Conservation (phyloP, 257 asterid genomes). For the Solanum clarkiae region DNA sequence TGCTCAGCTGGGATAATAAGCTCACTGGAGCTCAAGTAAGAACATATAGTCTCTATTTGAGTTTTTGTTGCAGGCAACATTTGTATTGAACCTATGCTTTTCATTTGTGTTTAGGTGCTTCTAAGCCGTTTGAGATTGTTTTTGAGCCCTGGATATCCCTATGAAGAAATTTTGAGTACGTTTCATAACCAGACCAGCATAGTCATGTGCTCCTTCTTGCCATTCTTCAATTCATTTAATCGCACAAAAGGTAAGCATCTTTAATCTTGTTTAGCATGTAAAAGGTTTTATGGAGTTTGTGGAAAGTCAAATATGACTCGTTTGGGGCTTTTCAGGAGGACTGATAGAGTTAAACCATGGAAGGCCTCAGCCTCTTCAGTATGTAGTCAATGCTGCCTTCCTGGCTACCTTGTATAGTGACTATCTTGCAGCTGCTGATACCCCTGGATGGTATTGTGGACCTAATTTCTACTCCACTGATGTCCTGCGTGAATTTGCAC, state of each 20-base stretch:
- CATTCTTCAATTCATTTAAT: slow-evolving; percentile 70
- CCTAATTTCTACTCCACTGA: slow-evolving; percentile 77
- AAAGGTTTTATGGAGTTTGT: background rate
- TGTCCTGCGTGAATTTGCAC: slow-evolving; percentile 69
- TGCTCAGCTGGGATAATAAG: slow-evolving; percentile 86
- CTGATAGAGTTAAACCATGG: slow-evolving; percentile 85
- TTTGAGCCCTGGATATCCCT: slow-evolving; percentile 95
- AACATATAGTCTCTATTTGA: background rate
- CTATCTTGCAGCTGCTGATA: slow-evolving; percentile 82
- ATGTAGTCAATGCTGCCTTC: slow-evolving; percentile 92
- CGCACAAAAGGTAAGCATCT: slow-evolving; percentile 61
- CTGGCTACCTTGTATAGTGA: slow-evolving; percentile 76
- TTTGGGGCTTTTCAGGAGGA: slow-evolving; percentile 48
- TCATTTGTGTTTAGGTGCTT: slow-evolving; percentile 43
- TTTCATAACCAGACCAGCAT: slow-evolving; percentile 95
- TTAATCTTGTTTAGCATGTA: background rate
- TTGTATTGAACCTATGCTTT: background rate
- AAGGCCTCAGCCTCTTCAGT: slow-evolving; percentile 96
- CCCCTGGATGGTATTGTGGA: slow-evolving; percentile 98
- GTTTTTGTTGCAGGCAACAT: background rate
- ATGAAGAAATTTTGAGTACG: slow-evolving; percentile 74
- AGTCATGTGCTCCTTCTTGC: slow-evolving; percentile 89
- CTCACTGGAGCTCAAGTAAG: slow-evolving; percentile 93
- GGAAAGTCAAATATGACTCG: background rate
- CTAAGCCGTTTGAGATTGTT: slow-evolving; percentile 82